Percentiles rank a stretch among this genome's conserved stretches.
Evolutionary conservation across 805 yeast genomes (phyloP).

Genomic region (Wickerhamomyces alni): DNA sequence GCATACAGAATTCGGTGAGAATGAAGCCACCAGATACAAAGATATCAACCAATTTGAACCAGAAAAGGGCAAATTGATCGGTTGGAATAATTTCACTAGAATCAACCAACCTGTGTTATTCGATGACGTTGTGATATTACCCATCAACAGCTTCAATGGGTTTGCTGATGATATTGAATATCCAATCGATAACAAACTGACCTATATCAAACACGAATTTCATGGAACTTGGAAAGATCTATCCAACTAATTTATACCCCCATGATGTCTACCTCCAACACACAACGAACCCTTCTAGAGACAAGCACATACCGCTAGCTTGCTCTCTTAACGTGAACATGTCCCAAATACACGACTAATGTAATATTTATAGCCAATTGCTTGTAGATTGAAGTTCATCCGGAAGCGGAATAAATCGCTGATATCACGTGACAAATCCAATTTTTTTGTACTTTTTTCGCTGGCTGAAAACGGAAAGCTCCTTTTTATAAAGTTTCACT

Average conservation of each 20-base stretch:
- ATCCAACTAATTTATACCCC: background rate
- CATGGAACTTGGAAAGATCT: conserved; percentile 16
- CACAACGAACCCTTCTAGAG: too few relatives aligned
- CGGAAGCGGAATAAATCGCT: too few relatives aligned
- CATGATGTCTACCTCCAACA: too few relatives aligned
- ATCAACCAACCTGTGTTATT: conserved; percentile 12
- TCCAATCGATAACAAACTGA: conserved; percentile 2
- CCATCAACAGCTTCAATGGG: conserved; percentile 15
- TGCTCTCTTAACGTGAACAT: too few relatives aligned
- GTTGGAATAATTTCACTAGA: conserved; percentile 19
- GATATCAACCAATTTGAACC: conserved; percentile 6
- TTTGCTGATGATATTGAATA: conserved; percentile 3
- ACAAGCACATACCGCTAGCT: too few relatives aligned
- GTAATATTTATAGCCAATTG: too few relatives aligned
- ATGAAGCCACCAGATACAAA: background rate
- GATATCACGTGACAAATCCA: too few relatives aligned
- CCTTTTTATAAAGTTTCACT: too few relatives aligned
- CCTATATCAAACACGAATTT: conserved; percentile 13
- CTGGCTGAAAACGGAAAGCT: too few relatives aligned
- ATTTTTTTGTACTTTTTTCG: too few relatives aligned
- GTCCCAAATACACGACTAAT: too few relatives aligned
- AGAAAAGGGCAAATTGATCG: conserved; percentile 8
- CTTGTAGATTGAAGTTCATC: too few relatives aligned
- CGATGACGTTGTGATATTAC: conserved; percentile 17
- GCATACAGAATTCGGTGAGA: background rate